Evolutionary conservation across 2,329 filamentous ascomycete genomes (phyloP), one percentile per base, ranked within the genome.

Genomic region (Fusarium buxicola): DNA sequence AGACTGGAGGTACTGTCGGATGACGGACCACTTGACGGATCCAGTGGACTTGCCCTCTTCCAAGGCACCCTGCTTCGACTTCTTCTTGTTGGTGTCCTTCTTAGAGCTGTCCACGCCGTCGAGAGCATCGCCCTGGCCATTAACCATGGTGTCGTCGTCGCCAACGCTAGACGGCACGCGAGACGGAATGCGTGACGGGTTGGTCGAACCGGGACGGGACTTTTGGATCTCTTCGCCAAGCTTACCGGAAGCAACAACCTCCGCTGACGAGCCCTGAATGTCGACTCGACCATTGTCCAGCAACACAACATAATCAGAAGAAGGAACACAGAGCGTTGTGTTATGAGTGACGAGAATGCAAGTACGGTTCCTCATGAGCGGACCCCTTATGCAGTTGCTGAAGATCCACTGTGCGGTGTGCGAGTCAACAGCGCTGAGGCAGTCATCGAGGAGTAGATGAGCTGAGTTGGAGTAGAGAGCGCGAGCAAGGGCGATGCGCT

Each of bases 321-420:
- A 83, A 6, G 94, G 92, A 8, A 93, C 87, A 67, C 92, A 95
- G 15, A 99, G 85, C n/a, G 91, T 86, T 25, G 95, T 86, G 72
- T 98, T 99, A 80, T 99, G 95, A 0, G 95, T 97, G 31, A 99
- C 94, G 38, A 99, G 83, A 50, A 99, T 92, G 75, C 95, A 98
- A 25, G 95, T 98, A 36, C 95, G 88, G 72, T 89, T 84, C 55
- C 85, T 80, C 95, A 99, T 98, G 47, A 99, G 79, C 7, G 92
- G 91, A 3, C 95, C 95, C 69, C 89, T 89, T 63, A 99, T 89
- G 58, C 94, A 96, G 76, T 97, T 91, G 73, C 90, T 91, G 78
- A 98, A 98, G 66, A 99, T 98, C 89, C 96, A 97, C 75, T 97
- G 96, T 3, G 94, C 94, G 0, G 95, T 98, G 71, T 99, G 95